Base-by-base conservation (phyloP, 1,284 basidiomycete genomes). In the Ganoderma sp. region DNA sequence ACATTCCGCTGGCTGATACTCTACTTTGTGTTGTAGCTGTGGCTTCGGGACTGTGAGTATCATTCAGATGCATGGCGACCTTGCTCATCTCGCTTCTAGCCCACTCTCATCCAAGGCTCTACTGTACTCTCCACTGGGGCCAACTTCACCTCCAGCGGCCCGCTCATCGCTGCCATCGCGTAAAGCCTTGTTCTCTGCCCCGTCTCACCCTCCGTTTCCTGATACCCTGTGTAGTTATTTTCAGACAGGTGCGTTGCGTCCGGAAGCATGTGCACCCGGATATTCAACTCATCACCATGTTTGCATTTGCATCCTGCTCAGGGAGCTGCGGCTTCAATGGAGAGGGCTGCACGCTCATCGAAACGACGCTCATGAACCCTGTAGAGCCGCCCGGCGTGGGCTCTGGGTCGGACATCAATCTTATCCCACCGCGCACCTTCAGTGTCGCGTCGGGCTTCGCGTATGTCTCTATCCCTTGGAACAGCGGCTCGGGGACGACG, bases 331-430 rank as follows among this genome's bases (percentile, higher is more conserved):
- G 64, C 3, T 68, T 75, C 67, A 85, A 85, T 63, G 84, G 83
- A 57, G 84, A 85, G 72, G 65, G 76, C 5, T 85, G 84, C 63
- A 70, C 78, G 1, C 72, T 83, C 42, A 12, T 85, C 28, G 84
- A 85, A 74, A 82, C 77, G 76, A 84, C 81, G 34, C 76, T 85
- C 65, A 76, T 74, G 64, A 83, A 85, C 73, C 79, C 74, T 12
- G 75, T 28, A 28, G 25, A 28, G 25, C 25, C 75, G 42, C 58
- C 75, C 3, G 84, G 84, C 4, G 76, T 79, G 68, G 84, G 84
- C 9, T 82, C 83, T 6, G 81, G 78, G 54, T 73, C 75, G 19
- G 84, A 85, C 68, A 76, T 85, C 60, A 83, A 82, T 67, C 76
- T 85, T 68, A 85, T 85, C 52, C 0, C 71, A 0, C 81, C 82